phyloP scores from a whole-genome alignment of 2,329 filamentous ascomycete genomes.

The Incumbomyces lentus region DNA sequence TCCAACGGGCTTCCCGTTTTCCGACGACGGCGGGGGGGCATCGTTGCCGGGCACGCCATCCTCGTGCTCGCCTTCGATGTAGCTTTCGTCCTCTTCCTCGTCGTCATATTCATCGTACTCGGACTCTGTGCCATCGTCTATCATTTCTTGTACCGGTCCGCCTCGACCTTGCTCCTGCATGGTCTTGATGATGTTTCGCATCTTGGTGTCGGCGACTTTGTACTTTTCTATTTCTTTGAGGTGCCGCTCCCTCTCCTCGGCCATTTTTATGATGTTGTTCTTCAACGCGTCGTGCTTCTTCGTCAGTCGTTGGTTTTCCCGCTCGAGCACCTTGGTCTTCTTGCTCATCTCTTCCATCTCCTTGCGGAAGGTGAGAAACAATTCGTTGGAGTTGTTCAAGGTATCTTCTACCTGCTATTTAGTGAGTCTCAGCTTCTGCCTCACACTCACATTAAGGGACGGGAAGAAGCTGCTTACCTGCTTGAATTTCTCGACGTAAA shows the following conservation, averaged over 20 bases:
- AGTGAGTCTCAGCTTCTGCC: constrained; percentile 18
- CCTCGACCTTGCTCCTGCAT: constrained; percentile 93
- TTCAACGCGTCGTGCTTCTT: constrained; percentile 90
- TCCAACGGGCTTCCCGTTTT: constrained; percentile 34
- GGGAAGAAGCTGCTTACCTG: constrained; percentile 56
- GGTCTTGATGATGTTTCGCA: constrained; percentile 87
- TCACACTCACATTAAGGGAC: constrained; percentile 19
- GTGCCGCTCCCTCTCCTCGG: constrained; percentile 73
- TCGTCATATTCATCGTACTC: constrained; percentile 50
- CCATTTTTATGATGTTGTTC: constrained; percentile 93
- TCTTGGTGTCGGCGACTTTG: constrained; percentile 76
- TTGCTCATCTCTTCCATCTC: constrained; percentile 99
- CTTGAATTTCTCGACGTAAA: constrained; percentile 99
- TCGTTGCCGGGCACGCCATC: constrained; percentile 35
- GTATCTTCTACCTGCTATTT: constrained; percentile 83
- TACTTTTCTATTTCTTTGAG: constrained; percentile 68
- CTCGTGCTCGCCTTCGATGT: constrained; percentile 43
- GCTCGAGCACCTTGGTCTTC: constrained; percentile 93
- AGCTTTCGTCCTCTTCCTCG: constrained; percentile 48
- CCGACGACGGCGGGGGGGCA: constrained; percentile 19
- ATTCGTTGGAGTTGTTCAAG: constrained; percentile 93
- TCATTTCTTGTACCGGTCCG: constrained; percentile 45
- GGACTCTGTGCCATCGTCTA: constrained; percentile 39
- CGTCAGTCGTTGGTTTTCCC: constrained; percentile 84
- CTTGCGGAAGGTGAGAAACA: constrained; percentile 93